Evolutionary conservation across 345 rosid species (phyloP), one percentile per base, ranked within the genome.

Genomic region (Aquilaria malaccensis): DNA sequence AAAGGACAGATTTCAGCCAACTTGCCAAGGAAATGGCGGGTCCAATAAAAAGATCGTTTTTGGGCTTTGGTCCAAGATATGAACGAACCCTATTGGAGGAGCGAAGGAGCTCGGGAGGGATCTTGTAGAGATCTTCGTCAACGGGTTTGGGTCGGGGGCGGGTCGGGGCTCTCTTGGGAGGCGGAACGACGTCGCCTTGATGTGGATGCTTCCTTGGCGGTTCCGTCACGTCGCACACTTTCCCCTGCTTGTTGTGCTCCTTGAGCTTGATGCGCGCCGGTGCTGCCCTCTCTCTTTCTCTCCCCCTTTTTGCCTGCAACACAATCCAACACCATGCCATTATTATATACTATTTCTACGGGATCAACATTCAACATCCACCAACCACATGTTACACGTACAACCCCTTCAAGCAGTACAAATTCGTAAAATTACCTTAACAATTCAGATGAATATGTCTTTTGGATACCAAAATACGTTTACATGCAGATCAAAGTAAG

Each of bases 61-160:
- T 56, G 11, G 33, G 5, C 56, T 53, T 33, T 15, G 43, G 30
- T 15, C 47, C 49, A 37, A 14, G 11, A 9, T 2, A 2, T 33
- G 11, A 11, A 46, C 83, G 55, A 59, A 86, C 95, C 77, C 83
- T 72, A 33, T 76, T 82, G 72, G 83, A 73, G 32, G 88, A 80
- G 62, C 70, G 77, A 45, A 90, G 84, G 53, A 90, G 81, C 62
- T 90, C 85, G 11, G 97, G 87, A 32, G 95, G 92, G 45, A 90
- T 83, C 80, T 87, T 85, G 81, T 90, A 90, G 68, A 90, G 97
- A 70, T 90, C 97, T 70, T 90, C 97, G 46, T 90, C 97, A 3
- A 90, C 85, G 9, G 97, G 75, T 67, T 83, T 83, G 1, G 88
- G 80, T 37, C 43, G 5, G 50, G 79, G 71, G 63, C 67, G 67